Conservation (phyloP, 2,329 filamentous ascomycete species). For the Diaporthe destruens region DNA sequence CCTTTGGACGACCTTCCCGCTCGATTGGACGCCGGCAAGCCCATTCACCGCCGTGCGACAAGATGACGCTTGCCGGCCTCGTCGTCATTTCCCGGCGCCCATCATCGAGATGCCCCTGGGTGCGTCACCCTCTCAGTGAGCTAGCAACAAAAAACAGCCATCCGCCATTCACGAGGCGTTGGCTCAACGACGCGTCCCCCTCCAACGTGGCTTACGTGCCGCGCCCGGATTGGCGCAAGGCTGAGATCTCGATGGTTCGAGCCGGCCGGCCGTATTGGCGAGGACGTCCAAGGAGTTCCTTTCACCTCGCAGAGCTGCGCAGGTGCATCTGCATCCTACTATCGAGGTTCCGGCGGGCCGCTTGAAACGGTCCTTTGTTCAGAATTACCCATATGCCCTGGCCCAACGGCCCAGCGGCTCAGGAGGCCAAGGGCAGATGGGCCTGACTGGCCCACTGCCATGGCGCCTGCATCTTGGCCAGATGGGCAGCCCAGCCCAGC, state of each 20-base stretch:
- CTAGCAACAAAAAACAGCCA: background rate
- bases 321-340: conserved; percentile 8
- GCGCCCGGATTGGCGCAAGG: conserved; percentile 19
- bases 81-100: background rate
- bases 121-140: background rate
- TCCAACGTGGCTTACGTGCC: conserved; percentile 26
- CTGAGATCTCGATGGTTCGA: conserved; percentile 15
- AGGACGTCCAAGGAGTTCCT: background rate
- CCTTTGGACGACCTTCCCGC: background rate
- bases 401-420: conserved; percentile 2
- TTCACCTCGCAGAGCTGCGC: background rate
- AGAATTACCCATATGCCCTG: background rate
- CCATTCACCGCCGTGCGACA: background rate
- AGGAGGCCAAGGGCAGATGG: background rate
- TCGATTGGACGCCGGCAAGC: background rate
- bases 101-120: conserved; percentile 9
- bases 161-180: conserved; percentile 3
- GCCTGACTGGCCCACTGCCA: background rate
- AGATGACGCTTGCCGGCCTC: background rate
- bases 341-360: conserved; percentile 20
- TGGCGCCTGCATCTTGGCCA: conserved; percentile 13
- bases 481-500: conserved; percentile 24
- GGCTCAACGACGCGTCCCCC: conserved; percentile 18
- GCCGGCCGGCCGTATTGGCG: background rate
- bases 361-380: conserved; percentile 23